phyloP scores from a whole-genome alignment of 306 rosid genomes.

The Cicer pinnatifidum region DNA sequence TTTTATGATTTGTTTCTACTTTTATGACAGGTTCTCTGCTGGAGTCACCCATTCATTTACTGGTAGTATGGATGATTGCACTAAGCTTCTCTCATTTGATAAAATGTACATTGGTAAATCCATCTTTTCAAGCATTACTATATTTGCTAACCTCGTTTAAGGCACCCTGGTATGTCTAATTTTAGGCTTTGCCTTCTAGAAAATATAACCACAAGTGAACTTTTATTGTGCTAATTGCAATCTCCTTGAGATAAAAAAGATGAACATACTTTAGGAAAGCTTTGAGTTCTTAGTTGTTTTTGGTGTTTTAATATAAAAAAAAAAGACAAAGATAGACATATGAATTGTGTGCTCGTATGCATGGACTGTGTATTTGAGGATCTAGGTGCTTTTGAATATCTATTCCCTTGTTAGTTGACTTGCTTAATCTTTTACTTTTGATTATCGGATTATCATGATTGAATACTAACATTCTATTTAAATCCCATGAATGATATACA shows the following conservation, averaged over 20 bases:
- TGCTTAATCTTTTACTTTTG: slow-evolving; percentile 29
- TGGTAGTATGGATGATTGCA: slow-evolving; percentile 73
- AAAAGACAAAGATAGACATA: background rate
- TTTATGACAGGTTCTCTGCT: slow-evolving; percentile 64
- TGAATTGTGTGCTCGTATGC: background rate
- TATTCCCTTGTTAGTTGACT: slow-evolving; percentile 13
- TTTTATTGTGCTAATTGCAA: slow-evolving; percentile 26
- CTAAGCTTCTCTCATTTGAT: slow-evolving; percentile 75
- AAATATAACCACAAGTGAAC: slow-evolving; percentile 7
- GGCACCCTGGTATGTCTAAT: slow-evolving; percentile 28
- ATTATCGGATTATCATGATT: slow-evolving; percentile 27
- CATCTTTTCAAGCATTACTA: slow-evolving; percentile 39
- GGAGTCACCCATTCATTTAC: slow-evolving; percentile 97
- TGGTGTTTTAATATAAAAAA: slow-evolving; percentile 19
- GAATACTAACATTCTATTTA: slow-evolving; percentile 23
- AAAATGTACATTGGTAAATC: slow-evolving; percentile 78
- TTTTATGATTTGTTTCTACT: slow-evolving; percentile 38
- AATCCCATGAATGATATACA: slow-evolving; percentile 33
- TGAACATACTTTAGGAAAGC: slow-evolving; percentile 20
- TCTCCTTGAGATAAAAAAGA: slow-evolving; percentile 17
- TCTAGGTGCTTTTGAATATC: slow-evolving; percentile 21
- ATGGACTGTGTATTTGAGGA: slow-evolving; percentile 25
- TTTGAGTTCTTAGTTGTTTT: slow-evolving; percentile 19
- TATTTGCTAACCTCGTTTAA: slow-evolving; percentile 27
- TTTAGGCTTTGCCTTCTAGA: slow-evolving; percentile 17